Conservation (phyloP, 164 flowering plant species). For the Vitis vinifera region ASM3070453v1 NC_081805.1:5263501-5264000, state of each 20-base stretch:
- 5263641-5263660: slow-evolving; percentile 86
- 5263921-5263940: slow-evolving; percentile 65
- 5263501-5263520: slow-evolving; percentile 44
- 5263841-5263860: slow-evolving; percentile 21
- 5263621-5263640: slow-evolving; percentile 71
- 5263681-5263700: slow-evolving; percentile 73
- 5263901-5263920: slow-evolving; percentile 65
- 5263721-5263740: slow-evolving; percentile 68
- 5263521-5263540: slow-evolving; percentile 36
- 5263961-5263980: slow-evolving; percentile 58
- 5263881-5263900: slow-evolving; percentile 69
- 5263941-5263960: slow-evolving; percentile 54
- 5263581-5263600: slow-evolving; percentile 71
- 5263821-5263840: slow-evolving; percentile 2
- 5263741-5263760: slow-evolving; percentile 66
- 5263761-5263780: slow-evolving; percentile 44
- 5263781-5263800: slow-evolving; percentile 34
- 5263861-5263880: slow-evolving; percentile 70
- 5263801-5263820: slow-evolving; percentile 3
- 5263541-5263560: slow-evolving; percentile 82
- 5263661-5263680: slow-evolving; percentile 77
- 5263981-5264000: slow-evolving; percentile 76
- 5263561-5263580: slow-evolving; percentile 77
- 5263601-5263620: slow-evolving; percentile 85
- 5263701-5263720: slow-evolving; percentile 66